Conservation (phyloP, 805 yeast genomes). For the Teunomyces panamensis region DNA sequence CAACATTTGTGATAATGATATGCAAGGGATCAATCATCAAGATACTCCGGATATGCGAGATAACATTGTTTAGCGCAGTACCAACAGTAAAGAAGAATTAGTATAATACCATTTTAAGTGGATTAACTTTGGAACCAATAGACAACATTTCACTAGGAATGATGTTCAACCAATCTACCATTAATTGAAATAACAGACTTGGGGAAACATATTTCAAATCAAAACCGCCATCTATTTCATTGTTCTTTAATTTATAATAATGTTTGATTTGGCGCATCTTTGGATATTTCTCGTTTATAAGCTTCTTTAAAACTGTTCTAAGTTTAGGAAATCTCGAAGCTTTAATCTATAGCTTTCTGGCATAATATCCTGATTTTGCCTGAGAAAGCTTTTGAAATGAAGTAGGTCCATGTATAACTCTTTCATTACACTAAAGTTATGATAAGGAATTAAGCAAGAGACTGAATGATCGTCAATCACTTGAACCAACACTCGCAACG, state of each 20-base stretch:
- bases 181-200: conserved; percentile 29
- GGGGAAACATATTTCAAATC: conserved; percentile 26
- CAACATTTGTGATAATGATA: conserved; percentile 29
- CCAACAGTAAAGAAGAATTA: conserved; percentile 36
- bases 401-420: conserved; percentile 24
- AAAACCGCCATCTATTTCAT: conserved; percentile 11
- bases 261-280: conserved; percentile 23
- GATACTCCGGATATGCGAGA: conserved; percentile 34
- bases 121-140: conserved; percentile 23
- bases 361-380: conserved; percentile 8
- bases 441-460: conserved; percentile 31
- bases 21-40: conserved; percentile 33
- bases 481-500: conserved; percentile 18
- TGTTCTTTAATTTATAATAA: conserved; percentile 16
- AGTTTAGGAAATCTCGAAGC: conserved; percentile 18
- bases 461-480: conserved; percentile 20
- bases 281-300: conserved; percentile 26
- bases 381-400: conserved; percentile 23
- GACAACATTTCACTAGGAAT: conserved; percentile 33
- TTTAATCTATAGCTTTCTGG: conserved; percentile 5
- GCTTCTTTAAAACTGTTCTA: conserved; percentile 24
- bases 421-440: conserved; percentile 26
- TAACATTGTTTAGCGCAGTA: conserved; percentile 28
- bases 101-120: conserved; percentile 31
- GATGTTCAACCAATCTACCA: conserved; percentile 34